Evolutionary conservation across 179 eudicot species (phyloP).

Genomic region (Heliamphora pulchella): DNA sequence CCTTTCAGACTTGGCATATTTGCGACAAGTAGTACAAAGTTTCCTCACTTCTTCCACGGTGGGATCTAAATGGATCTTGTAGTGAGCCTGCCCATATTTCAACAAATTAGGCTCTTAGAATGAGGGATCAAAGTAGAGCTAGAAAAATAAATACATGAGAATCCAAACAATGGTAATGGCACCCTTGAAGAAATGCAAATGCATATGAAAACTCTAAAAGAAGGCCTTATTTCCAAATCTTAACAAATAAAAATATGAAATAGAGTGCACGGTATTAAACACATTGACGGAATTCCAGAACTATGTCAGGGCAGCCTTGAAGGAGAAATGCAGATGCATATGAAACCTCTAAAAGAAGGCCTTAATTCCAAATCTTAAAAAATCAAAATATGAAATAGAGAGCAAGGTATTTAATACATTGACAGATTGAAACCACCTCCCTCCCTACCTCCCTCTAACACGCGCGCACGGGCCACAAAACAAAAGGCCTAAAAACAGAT

Average conservation of each 20-base stretch:
- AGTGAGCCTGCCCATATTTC: conserved; percentile 59
- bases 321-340: too few relatives aligned
- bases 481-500: neutral
- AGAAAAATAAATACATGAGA: neutral
- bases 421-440: neutral
- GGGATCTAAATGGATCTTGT: conserved; percentile 79
- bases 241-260: too few relatives aligned
- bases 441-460: neutral
- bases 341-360: too few relatives aligned
- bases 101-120: neutral
- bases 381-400: too few relatives aligned
- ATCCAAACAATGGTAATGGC: neutral
- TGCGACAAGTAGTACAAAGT: conserved; percentile 83
- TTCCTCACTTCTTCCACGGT: conserved; percentile 94
- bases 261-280: too few relatives aligned
- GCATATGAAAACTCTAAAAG: neutral
- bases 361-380: too few relatives aligned
- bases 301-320: too few relatives aligned
- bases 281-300: too few relatives aligned
- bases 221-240: too few relatives aligned
- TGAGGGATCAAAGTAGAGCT: neutral
- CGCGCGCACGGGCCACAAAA: neutral
- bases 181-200: neutral
- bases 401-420: too few relatives aligned
- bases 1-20: conserved; percentile 82